phyloP scores from a whole-genome alignment of 2,329 filamentous ascomycete genomes.

The Cladobotryum mycophilum region DNA sequence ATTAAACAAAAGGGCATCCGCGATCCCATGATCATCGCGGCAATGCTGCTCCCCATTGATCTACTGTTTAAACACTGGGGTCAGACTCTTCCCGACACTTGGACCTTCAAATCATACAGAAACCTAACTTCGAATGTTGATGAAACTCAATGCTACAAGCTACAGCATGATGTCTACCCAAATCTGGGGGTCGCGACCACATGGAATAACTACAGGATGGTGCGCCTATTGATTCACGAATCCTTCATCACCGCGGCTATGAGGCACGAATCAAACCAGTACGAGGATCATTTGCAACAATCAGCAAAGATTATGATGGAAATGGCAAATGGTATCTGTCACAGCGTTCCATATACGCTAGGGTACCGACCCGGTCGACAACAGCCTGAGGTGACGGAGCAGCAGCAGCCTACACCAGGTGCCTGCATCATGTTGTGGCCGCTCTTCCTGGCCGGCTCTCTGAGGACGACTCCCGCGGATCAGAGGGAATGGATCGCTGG shows the following conservation, averaged over 20 bases:
- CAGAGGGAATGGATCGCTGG: conserved; percentile 14
- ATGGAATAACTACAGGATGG: conserved; percentile 18
- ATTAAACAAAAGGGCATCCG: too few species aligned
- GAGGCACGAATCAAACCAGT: conserved; percentile 7
- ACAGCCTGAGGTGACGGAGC: neutral
- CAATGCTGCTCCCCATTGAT: too few species aligned
- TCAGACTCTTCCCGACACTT: too few species aligned
- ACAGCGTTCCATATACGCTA: conserved; percentile 16
- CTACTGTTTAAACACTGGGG: too few species aligned
- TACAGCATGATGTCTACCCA: conserved; percentile 14
- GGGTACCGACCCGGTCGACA: conserved; percentile 7
- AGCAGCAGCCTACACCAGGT: conserved; percentile 7
- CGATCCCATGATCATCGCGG: too few species aligned
- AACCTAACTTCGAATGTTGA: too few species aligned
- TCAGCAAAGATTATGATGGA: conserved; percentile 7
- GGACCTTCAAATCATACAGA: too few species aligned
- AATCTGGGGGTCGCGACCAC: conserved; percentile 16
- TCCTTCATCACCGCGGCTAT: conserved; percentile 14
- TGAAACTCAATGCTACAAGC: conserved; percentile 1
- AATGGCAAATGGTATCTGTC: conserved; percentile 16
- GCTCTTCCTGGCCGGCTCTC: conserved; percentile 14
- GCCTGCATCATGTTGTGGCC: conserved; percentile 16
- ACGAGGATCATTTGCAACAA: conserved; percentile 7
- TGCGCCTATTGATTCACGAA: conserved; percentile 16
- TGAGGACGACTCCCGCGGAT: conserved; percentile 10